Conservation (phyloP, 2,329 filamentous ascomycete species). For the Monosporascus sp. region DNA sequence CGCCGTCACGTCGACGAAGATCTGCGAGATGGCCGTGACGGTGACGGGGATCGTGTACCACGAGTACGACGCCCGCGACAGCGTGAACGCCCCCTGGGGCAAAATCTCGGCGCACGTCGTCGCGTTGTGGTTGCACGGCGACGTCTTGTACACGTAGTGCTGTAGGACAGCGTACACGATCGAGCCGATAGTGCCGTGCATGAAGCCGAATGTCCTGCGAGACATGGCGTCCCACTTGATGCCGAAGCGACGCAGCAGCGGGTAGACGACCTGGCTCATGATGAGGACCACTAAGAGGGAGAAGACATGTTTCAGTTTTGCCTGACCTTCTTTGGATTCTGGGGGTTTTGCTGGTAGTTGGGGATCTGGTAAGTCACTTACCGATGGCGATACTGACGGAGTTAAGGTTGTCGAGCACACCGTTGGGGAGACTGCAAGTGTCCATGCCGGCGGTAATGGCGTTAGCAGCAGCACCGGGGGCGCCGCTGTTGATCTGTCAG, state of each 20-base stretch:
- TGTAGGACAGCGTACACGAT: conserved; percentile 22
- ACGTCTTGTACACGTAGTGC: conserved; percentile 25
- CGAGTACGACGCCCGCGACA: conserved; percentile 21
- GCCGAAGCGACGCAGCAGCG: conserved; percentile 28
- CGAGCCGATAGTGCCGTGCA: conserved; percentile 35
- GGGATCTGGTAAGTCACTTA: conserved; percentile 6
- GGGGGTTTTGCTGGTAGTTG: neutral
- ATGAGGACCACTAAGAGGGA: conserved; percentile 28
- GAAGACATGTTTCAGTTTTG: neutral
- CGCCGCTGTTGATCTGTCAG: conserved; percentile 28
- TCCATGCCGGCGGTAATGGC: conserved; percentile 36
- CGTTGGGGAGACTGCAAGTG: conserved; percentile 38
- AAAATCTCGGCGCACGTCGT: conserved; percentile 23
- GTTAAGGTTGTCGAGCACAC: conserved; percentile 39
- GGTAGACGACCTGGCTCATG: conserved; percentile 37
- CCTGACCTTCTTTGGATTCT: conserved; percentile 5
- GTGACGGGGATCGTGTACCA: conserved; percentile 39
- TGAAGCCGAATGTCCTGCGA: conserved; percentile 41
- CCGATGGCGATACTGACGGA: conserved; percentile 34
- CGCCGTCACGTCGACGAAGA: conserved; percentile 52
- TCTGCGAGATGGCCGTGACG: conserved; percentile 46
- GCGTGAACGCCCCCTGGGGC: conserved; percentile 14
- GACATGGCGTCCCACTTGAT: conserved; percentile 37
- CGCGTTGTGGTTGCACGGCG: conserved; percentile 23
- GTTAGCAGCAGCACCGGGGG: conserved; percentile 38